Base-by-base conservation (phyloP, 2,329 filamentous ascomycete species). In the Thielaviopsis punctulata region DNA sequence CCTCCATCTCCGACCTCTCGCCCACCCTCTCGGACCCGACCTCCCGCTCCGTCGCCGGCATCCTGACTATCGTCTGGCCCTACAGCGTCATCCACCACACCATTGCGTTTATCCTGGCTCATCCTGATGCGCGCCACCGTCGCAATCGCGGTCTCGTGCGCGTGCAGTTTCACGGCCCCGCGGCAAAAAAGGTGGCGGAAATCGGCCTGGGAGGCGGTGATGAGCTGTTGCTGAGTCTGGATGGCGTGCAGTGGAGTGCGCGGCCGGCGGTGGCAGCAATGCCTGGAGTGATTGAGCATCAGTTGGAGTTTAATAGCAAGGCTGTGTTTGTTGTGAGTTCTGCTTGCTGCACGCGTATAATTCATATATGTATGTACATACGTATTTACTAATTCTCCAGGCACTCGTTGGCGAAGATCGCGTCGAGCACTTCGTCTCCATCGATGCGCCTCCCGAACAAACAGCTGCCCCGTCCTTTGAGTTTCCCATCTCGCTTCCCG, bases 51-150 rank as follows among this genome's bases (percentile, higher is more conserved):
- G 66, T 95, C 27, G 74, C 77, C 54, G 88, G 85, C 39, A 72
- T 84, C 15, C 78, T 95, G 21, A 90, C 87, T 8, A 78, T 96
- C 33, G 80, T 86, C 54, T 96, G 90, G 89, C 90, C 90, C 0
- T 95, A 86, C 65, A 95, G 85, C 57, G 84, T 83, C 21, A 79
- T 86, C 23, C 83, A 76, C 25, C 77, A 76, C 51, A 80, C 80
- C 39, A 75, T 88, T 58, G 82, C 86, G 23, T 80, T 95, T 49
- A 75, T 93, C 19, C 75, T 96, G 30, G 85, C 85, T 45, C 89
- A 95, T 60, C 80, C 81, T 45, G 87, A 95, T 63, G 84, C 89
- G 61, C 82, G 86, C 47, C 72, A 90, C 49, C 84, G 90, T 52
- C 78, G 79, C 56, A 72, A 75, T 41, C 82, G 77, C 58, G 90